phyloP scores from a whole-genome alignment of 495 filamentous ascomycete species.

The Xylaria scruposa region DNA sequence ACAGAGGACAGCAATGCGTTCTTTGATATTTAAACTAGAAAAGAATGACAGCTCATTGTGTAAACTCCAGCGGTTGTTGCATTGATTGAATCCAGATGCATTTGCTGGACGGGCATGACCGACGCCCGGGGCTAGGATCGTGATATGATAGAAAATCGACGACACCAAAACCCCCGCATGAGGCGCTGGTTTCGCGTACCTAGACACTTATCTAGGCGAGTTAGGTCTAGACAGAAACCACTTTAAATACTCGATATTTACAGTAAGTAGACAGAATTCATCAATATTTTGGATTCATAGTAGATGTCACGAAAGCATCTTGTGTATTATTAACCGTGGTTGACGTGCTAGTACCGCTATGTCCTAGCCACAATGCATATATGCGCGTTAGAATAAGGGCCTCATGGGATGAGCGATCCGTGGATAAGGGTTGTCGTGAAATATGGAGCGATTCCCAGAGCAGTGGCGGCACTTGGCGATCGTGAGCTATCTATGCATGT shows the following conservation, averaged over 20 bases:
- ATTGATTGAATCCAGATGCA: not conserved
- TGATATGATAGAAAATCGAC: conserved; percentile 24
- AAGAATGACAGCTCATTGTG: not conserved
- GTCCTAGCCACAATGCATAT: not conserved
- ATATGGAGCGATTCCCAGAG: not conserved
- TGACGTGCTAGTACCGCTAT: not conserved
- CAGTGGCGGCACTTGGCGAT: not conserved
- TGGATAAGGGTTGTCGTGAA: not conserved
- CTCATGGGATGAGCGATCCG: not conserved
- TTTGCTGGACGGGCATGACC: not conserved
- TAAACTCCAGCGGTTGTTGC: not conserved
- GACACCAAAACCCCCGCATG: not conserved
- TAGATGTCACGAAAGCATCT: not conserved
- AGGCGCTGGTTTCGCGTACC: not conserved
- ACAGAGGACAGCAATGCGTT: not conserved
- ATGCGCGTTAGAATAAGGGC: not conserved
- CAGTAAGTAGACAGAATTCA: not conserved
- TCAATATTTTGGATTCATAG: not conserved
- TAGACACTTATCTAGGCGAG: not conserved
- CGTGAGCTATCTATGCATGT: not conserved
- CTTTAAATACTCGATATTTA: not conserved
- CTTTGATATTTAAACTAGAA: not conserved
- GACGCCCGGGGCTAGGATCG: conserved; percentile 8
- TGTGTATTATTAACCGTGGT: not conserved
- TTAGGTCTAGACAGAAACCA: not conserved